Conservation (phyloP, 2,329 filamentous ascomycete genomes). For the Claviceps purpurea region DNA sequence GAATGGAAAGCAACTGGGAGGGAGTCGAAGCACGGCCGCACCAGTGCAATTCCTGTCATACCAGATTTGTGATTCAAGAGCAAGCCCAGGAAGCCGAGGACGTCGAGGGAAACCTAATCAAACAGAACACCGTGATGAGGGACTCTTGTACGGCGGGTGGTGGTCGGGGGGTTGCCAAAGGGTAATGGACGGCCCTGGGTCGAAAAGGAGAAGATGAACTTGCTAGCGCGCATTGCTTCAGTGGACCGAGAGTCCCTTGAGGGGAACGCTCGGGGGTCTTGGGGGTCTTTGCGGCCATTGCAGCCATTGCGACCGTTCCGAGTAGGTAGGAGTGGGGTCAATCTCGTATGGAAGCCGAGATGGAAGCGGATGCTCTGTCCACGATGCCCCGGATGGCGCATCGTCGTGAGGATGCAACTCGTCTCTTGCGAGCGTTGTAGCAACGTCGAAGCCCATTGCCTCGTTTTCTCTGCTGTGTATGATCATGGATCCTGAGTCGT, state of each 20-base stretch:
- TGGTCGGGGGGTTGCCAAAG: background rate
- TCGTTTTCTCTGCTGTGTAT: no score
- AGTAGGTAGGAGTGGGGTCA: no score
- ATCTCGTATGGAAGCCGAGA: no score
- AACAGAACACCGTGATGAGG: background rate
- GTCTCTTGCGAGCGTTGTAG: no score
- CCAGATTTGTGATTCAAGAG: background rate
- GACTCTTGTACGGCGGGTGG: background rate
- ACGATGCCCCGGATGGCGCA: no score
- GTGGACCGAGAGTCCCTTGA: background rate
- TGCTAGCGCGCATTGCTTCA: background rate
- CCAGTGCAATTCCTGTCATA: background rate
- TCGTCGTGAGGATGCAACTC: no score
- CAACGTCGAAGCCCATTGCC: no score
- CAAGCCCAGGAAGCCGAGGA: background rate
- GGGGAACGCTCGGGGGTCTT: background rate
- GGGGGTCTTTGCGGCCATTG: background rate
- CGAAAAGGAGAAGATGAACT: conserved; percentile 3
- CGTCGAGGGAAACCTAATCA: background rate
- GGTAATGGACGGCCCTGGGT: background rate
- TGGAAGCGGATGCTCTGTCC: no score
- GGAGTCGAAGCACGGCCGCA: background rate
- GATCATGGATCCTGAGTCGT: no score
- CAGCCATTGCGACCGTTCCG: no score
- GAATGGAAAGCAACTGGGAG: background rate